phyloP scores from a whole-genome alignment of 345 rosid genomes.

The Odontarrhena argentea region DNA sequence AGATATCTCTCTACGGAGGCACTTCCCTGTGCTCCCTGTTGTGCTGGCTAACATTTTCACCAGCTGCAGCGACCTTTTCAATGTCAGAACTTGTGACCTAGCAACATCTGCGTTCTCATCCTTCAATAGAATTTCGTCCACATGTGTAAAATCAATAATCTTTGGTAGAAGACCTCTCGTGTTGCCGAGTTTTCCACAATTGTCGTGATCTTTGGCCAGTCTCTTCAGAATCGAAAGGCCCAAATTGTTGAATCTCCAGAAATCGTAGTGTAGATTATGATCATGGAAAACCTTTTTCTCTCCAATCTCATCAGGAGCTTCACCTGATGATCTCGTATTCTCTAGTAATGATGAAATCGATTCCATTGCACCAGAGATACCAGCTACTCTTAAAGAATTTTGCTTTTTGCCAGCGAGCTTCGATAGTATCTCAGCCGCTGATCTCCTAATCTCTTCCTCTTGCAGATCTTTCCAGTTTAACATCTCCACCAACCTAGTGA shows the following conservation, averaged over 20 bases:
- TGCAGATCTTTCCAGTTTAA: slow-evolving; percentile 89
- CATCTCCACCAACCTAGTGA: slow-evolving; percentile 64
- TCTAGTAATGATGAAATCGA: slow-evolving; percentile 83
- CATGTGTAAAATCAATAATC: slow-evolving; percentile 76
- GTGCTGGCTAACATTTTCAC: slow-evolving; percentile 84
- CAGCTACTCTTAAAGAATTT: slow-evolving; percentile 75
- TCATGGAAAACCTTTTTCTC: slow-evolving; percentile 56
- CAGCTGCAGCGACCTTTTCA: slow-evolving; percentile 76
- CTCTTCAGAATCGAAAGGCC: slow-evolving; percentile 84
- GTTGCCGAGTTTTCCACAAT: slow-evolving; percentile 92
- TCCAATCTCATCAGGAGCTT: slow-evolving; percentile 68
- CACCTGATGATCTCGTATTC: slow-evolving; percentile 53
- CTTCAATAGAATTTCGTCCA: slow-evolving; percentile 52
- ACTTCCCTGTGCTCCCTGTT: slow-evolving; percentile 70
- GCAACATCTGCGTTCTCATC: slow-evolving; percentile 47
- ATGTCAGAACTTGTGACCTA: slow-evolving; percentile 58
- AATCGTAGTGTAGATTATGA: slow-evolving; percentile 61
- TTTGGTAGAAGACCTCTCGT: slow-evolving; percentile 87
- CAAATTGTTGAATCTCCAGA: slow-evolving; percentile 76
- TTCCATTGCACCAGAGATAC: slow-evolving; percentile 92
- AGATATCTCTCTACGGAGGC: slow-evolving; percentile 77
- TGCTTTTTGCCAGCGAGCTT: slow-evolving; percentile 82
- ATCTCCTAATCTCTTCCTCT: slow-evolving; percentile 78
- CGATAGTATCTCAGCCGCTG: slow-evolving; percentile 76
- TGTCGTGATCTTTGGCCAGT: slow-evolving; percentile 84